Evolutionary conservation across 495 filamentous ascomycete genomes (phyloP), one percentile per base, ranked within the genome.

Genomic region (Rusavskia elegans): DNA sequence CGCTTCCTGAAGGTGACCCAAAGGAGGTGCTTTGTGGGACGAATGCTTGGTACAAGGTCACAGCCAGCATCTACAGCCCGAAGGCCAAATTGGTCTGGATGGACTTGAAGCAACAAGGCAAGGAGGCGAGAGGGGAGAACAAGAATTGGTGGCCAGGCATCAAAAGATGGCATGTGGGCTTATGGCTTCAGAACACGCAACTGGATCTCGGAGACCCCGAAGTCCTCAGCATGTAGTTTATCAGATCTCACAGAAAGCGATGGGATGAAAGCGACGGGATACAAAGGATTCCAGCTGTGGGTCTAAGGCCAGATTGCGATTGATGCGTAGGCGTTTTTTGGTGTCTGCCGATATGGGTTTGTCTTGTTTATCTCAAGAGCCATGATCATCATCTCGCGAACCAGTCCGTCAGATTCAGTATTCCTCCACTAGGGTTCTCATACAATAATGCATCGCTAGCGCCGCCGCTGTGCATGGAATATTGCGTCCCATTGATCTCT

Each of bases 71-170:
- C 25, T 60, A 53, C 20, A 60, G 60, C 11, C 41, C 36, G 23
- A 52, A 51, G 11, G 54, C 61, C 5, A 58, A 53, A 21, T 17
- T 68, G 10, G 60, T 62, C 4, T 69, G 72, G 68, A 59, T 63
- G 21, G 71, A 71, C 57, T 45, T 72, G 61, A 54, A 57, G 49
- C 66, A 72, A 59, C 25, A 23, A 5, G 40, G 21, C 5, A 50
- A 56, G 48, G 57, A 59, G 14, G 27, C 45, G 45, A 59, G 59
- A 49, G 57, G 55, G 2, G 52, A 46, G 19, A 55, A 50, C 40
- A 59, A 64, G 25, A 69, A 69, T 53, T 73, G 69, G 56, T 76
- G 63, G 66, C 73, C 72, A 17, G 67, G 62, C n/a, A 42, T 72
- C 29, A 56, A 61, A 35, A 63, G 68, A 45, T 74, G 71, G 71